Percentiles rank a stretch among this genome's conserved stretches.
Conservation (phyloP, 768 basidiomycete species). For the Xanthoconium purpureum region DNA sequence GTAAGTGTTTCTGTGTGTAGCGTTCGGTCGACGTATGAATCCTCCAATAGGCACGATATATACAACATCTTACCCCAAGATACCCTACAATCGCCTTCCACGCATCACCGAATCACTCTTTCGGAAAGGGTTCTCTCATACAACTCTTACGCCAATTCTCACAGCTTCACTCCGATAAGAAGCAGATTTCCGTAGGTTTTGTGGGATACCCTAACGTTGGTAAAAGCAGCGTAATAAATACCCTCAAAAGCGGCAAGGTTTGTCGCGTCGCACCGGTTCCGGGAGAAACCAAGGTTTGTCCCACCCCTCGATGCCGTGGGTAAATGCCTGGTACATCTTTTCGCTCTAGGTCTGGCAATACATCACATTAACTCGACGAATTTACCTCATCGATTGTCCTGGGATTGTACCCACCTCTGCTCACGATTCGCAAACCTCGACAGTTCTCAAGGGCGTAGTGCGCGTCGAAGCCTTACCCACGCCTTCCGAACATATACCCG, state of each 20-base stretch:
- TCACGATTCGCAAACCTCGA: conserved; percentile 83
- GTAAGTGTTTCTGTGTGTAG: conserved; percentile 46
- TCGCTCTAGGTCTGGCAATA: conserved; percentile 89
- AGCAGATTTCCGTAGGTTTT: conserved; percentile 98
- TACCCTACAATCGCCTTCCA: conserved; percentile 98
- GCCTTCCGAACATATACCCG: conserved; percentile 89
- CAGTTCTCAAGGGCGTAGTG: conserved; percentile 94
- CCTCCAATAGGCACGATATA: conserved; percentile 76
- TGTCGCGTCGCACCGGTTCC: conserved; percentile 96
- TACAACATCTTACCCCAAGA: conserved; percentile 89
- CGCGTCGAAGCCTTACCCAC: conserved; percentile 92
- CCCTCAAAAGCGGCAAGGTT: conserved; percentile 95
- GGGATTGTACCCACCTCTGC: conserved; percentile 96
- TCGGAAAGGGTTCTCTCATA: conserved; percentile 97
- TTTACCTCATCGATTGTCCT: conserved; percentile 99
- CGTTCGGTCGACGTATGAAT: neutral
- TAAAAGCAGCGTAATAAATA: conserved; percentile 97
- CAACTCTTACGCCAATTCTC: conserved; percentile 96
- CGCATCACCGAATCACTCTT: conserved; percentile 97
- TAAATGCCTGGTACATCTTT: neutral
- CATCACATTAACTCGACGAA: conserved; percentile 91
- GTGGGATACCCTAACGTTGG: conserved; percentile 99
- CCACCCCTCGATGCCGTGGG: neutral
- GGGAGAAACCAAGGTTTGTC: conserved; percentile 84
- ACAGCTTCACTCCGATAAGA: conserved; percentile 96